These are phyloP conservation scores for Hygrophoropsis aurantiaca DNA, from an alignment of 768 basidiomycete species.

Conservation along the genomic window DNA sequence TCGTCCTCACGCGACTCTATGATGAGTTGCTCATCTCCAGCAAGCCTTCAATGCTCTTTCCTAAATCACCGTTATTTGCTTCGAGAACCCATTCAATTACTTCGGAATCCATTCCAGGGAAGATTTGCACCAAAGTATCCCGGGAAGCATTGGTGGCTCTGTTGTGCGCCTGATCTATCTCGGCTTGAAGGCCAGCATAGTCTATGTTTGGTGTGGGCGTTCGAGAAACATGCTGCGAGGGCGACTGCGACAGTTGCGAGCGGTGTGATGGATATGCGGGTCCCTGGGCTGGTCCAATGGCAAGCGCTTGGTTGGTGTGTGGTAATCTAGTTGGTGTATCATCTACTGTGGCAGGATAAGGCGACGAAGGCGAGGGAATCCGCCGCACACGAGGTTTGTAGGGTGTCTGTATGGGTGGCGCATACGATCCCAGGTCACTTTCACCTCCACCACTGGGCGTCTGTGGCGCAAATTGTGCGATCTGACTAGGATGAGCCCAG, in stretches of 20 bases:
- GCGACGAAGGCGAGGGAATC: constrained; percentile 43
- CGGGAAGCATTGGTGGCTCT: constrained; percentile 68
- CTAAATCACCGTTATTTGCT: constrained; percentile 85
- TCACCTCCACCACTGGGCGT: constrained; percentile 39
- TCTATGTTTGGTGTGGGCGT: constrained; percentile 73
- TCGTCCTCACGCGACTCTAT: constrained; percentile 3
- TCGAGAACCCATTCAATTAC: constrained; percentile 89
- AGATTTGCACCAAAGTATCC: constrained; percentile 84
- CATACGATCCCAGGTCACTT: constrained; percentile 1
- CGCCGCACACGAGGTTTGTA: constrained; percentile 73
- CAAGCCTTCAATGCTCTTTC: constrained; percentile 83
- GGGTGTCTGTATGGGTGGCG: constrained; percentile 54
- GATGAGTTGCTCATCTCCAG: constrained; percentile 63
- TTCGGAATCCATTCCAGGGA: constrained; percentile 80
- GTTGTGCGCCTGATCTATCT: constrained; percentile 78
- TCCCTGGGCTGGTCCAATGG: constrained; percentile 50
- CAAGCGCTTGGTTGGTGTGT: constrained; percentile 47
- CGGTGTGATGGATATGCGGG: constrained; percentile 27
- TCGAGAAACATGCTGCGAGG: constrained; percentile 58
- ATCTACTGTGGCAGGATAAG: constrained; percentile 31
- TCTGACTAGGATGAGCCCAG: constrained; percentile 41
- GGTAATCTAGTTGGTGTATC: constrained; percentile 49
- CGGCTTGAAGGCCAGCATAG: constrained; percentile 64
- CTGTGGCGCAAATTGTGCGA: constrained; percentile 34
- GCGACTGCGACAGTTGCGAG: constrained; percentile 43